These are phyloP conservation scores for Taphrina deformans DNA, from an alignment of 1,139 yeast species.

Conservation along the genomic window DNA sequence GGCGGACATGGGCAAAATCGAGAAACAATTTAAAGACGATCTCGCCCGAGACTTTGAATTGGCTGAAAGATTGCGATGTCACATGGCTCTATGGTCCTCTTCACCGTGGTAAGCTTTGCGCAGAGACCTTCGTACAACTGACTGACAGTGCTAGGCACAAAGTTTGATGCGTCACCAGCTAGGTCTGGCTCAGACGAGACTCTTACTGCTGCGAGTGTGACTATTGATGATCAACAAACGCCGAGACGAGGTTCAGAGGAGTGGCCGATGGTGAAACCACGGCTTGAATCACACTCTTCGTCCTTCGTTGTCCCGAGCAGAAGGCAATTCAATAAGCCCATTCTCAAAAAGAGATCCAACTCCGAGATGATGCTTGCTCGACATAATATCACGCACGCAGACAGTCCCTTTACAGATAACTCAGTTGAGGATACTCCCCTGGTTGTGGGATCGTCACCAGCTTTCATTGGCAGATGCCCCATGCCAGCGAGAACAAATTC, in stretches of 20 bases:
- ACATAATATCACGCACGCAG: constrained; percentile 2
- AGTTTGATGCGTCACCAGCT: constrained; percentile 40
- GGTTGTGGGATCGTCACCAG: neutral
- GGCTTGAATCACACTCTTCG: constrained; percentile 34
- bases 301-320: constrained; percentile 42
- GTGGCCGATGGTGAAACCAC: constrained; percentile 16
- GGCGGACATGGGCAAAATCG: constrained; percentile 89
- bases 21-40: constrained; percentile 69
- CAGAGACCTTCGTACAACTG: neutral
- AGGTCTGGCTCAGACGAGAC: constrained; percentile 34
- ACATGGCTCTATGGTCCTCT: constrained; percentile 89
- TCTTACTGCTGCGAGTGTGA: constrained; percentile 16
- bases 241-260: constrained; percentile 10
- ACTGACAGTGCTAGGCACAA: neutral
- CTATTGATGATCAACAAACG: constrained; percentile 15
- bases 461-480: constrained; percentile 6
- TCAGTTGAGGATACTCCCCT: neutral
- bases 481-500: neutral
- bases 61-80: constrained; percentile 77
- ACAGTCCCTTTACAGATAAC: neutral
- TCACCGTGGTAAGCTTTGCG: constrained; percentile 39
- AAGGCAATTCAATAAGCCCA: constrained; percentile 54
- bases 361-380: constrained; percentile 62
- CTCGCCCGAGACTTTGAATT: constrained; percentile 72
- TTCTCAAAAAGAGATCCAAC: constrained; percentile 75